phyloP scores from a whole-genome alignment of 768 basidiomycete genomes.

The Tremella fuciformis region DNA sequence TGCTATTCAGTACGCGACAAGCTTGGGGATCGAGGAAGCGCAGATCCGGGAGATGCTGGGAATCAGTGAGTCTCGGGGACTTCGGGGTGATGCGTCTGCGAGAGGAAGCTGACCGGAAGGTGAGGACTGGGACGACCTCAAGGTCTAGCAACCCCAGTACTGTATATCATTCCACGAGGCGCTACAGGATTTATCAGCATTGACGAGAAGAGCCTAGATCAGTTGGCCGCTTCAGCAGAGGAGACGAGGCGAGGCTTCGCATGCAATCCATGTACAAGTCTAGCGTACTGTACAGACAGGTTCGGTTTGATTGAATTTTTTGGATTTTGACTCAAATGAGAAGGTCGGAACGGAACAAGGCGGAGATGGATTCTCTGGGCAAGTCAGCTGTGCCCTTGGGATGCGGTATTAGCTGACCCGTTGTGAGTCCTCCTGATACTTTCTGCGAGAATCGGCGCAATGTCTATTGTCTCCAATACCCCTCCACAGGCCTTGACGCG shows the following conservation, averaged over 20 bases:
- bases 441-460: slow-evolving; percentile 91
- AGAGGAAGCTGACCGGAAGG: neutral
- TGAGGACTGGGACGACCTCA: slow-evolving; percentile 20
- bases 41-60: slow-evolving; percentile 23
- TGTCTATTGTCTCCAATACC: slow-evolving; percentile 90
- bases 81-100: neutral
- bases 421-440: slow-evolving; percentile 94
- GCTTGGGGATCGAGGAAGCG: slow-evolving; percentile 16
- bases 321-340: too few species aligned
- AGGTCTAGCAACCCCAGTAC: too few species aligned
- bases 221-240: too few species aligned
- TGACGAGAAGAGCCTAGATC: too few species aligned
- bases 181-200: too few species aligned
- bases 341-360: slow-evolving; percentile 44
- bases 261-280: too few species aligned
- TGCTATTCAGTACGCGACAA: slow-evolving; percentile 21
- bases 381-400: slow-evolving; percentile 9
- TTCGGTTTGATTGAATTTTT: too few species aligned
- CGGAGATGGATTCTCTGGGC: slow-evolving; percentile 50
- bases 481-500: slow-evolving; percentile 65
- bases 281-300: too few species aligned
- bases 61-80: slow-evolving; percentile 22
- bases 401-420: slow-evolving; percentile 55
- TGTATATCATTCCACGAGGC: too few species aligned
- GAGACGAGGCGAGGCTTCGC: too few species aligned